These are phyloP conservation scores for Umbelopsis vinacea DNA, from an alignment of 192 early-diverging fungal genomes.

Conservation along the genomic window DNA sequence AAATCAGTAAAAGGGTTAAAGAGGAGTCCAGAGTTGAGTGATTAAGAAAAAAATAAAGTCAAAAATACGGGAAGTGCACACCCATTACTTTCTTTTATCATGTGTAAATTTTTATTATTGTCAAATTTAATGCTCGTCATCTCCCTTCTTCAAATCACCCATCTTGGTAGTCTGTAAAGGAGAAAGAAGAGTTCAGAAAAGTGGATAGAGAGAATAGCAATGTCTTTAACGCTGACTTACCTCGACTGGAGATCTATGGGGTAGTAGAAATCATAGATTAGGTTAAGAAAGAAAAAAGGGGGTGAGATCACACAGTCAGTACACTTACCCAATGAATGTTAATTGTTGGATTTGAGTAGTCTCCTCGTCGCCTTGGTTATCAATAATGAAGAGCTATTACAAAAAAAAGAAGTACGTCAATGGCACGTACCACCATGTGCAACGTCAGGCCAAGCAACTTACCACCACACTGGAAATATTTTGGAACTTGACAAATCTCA, in stretches of 20 bases:
- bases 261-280: not conserved
- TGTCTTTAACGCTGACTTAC: not conserved
- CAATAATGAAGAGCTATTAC: constrained; percentile 74
- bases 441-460: constrained; percentile 20
- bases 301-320: not conserved
- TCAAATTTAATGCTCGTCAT: constrained; percentile 20
- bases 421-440: not conserved
- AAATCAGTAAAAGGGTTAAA: not conserved
- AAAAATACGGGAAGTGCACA: not conserved
- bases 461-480: constrained; percentile 79
- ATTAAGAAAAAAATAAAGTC: not conserved
- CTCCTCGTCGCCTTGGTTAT: constrained; percentile 86
- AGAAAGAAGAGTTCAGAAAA: too few relatives aligned
- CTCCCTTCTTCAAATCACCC: constrained; percentile 51
- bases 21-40: not conserved
- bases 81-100: not conserved
- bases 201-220: not conserved
- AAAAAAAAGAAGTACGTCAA: constrained; percentile 2
- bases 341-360: constrained; percentile 82
- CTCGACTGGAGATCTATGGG: constrained; percentile 42
- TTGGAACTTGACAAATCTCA: constrained; percentile 96
- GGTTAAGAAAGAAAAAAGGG: not conserved
- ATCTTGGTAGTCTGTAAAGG: constrained; percentile 41
- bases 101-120: not conserved
- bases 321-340: constrained; percentile 72